Conservation (phyloP, 129 eudicot genomes). For the Centrapalus pauciflorus region DNA sequence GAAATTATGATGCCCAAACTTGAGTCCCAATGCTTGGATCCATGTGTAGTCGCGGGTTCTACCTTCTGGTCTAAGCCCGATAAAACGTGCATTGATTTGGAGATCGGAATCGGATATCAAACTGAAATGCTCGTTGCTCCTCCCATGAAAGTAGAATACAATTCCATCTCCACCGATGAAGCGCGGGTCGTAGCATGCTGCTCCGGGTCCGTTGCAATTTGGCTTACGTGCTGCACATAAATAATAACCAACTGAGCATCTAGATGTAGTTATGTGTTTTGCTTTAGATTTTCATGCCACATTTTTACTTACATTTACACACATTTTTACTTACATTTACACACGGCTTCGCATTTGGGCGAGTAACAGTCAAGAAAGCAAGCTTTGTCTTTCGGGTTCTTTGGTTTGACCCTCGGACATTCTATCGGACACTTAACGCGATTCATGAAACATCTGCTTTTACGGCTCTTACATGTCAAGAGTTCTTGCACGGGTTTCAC, state of each 20-base stretch:
- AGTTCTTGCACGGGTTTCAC: constrained; percentile 23
- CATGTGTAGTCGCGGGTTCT: constrained; percentile 55
- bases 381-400: constrained; percentile 39
- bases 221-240: constrained; percentile 40
- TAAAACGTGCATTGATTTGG: constrained; percentile 56
- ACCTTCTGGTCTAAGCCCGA: constrained; percentile 49
- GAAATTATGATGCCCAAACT: constrained; percentile 39
- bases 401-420: constrained; percentile 41
- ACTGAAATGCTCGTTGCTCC: constrained; percentile 43
- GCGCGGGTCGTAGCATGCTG: constrained; percentile 58
- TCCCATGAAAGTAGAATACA: constrained; percentile 56
- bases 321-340: constrained; percentile 36
- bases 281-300: not conserved
- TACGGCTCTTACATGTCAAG: constrained; percentile 31
- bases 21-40: constrained; percentile 58
- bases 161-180: constrained; percentile 61
- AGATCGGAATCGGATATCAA: constrained; percentile 42
- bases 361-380: constrained; percentile 52
- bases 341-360: constrained; percentile 48
- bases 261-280: too few species aligned
- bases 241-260: not conserved
- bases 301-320: not conserved
- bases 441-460: constrained; percentile 45
- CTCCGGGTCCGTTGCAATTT: constrained; percentile 55
- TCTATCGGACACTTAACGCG: constrained; percentile 35